These are phyloP conservation scores for Ascomycota sp. DNA, from an alignment of 2,329 filamentous ascomycete genomes.

Conservation along the genomic window DNA sequence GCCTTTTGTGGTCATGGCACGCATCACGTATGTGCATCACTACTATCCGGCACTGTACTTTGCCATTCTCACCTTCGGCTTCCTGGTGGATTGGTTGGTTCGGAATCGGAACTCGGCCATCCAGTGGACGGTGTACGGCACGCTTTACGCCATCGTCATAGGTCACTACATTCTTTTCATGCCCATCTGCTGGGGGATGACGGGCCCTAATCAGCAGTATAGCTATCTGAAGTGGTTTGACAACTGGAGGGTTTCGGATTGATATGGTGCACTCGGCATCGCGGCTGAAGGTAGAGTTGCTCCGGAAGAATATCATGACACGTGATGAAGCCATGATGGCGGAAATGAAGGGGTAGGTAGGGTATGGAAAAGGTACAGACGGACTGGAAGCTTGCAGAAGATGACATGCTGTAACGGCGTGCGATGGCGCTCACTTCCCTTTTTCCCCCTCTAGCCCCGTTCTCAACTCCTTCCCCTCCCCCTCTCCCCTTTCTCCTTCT, in stretches of 20 bases:
- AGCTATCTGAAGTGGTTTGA: slow-evolving; percentile 86
- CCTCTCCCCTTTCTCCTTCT: too few relatives aligned
- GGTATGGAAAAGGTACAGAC: too few relatives aligned
- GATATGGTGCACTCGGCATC: slow-evolving; percentile 5
- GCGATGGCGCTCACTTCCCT: too few relatives aligned
- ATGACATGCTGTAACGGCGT: too few relatives aligned
- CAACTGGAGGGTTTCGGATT: slow-evolving; percentile 64
- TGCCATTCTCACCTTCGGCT: slow-evolving; percentile 75
- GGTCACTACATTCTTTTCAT: slow-evolving; percentile 80
- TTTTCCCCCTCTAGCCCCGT: too few relatives aligned
- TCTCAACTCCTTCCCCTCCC: too few relatives aligned
- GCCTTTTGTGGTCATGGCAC: slow-evolving; percentile 91
- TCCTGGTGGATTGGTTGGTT: slow-evolving; percentile 70
- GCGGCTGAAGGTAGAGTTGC: too few relatives aligned
- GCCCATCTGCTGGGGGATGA: slow-evolving; percentile 92
- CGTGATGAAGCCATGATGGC: too few relatives aligned
- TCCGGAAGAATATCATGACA: too few relatives aligned
- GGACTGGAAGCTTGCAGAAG: too few relatives aligned
- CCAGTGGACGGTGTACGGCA: slow-evolving; percentile 48
- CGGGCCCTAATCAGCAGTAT: slow-evolving; percentile 65
- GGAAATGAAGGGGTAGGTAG: too few relatives aligned
- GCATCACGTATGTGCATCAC: slow-evolving; percentile 97
- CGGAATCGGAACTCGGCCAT: slow-evolving; percentile 41
- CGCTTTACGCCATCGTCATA: slow-evolving; percentile 55
- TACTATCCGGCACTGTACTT: slow-evolving; percentile 98